These are phyloP conservation scores for Raddia guianensis DNA, from an alignment of 176 grass and related monocot species.

Conservation along the genomic window DNA sequence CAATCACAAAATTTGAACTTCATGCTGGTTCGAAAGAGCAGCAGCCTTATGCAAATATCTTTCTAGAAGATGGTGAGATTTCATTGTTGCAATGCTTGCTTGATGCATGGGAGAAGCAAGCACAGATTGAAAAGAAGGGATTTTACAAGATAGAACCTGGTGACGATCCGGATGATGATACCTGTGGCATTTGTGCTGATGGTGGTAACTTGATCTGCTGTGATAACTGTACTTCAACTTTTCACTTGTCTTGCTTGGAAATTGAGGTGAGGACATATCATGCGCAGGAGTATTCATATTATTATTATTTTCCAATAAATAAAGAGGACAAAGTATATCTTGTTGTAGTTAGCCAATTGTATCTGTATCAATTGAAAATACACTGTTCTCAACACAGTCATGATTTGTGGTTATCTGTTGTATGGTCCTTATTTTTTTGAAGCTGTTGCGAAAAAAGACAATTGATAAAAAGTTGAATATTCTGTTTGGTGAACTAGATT, in stretches of 20 bases:
- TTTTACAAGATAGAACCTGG: conserved; percentile 69
- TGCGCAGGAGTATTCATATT: conserved; percentile 10
- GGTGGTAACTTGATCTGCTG: conserved; percentile 92
- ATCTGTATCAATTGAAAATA: not conserved
- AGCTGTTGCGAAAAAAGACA: not conserved
- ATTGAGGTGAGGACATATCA: conserved; percentile 64
- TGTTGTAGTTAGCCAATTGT: conserved; percentile 10
- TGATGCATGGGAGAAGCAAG: conserved; percentile 84
- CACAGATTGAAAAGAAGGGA: conserved; percentile 63
- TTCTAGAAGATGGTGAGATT: conserved; percentile 54
- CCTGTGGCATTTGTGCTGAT: conserved; percentile 88
- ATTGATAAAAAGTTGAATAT: not conserved
- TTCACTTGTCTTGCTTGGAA: conserved; percentile 85
- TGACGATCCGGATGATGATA: conserved; percentile 74
- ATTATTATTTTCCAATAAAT: conserved; percentile 22
- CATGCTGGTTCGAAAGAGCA: conserved; percentile 91
- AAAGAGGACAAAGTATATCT: not conserved
- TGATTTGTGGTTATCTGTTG: not conserved
- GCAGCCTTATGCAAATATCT: conserved; percentile 68
- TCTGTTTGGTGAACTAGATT: not conserved
- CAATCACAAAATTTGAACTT: conserved; percentile 84
- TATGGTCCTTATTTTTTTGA: not conserved
- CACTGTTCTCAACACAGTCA: not conserved
- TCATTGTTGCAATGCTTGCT: conserved; percentile 76
- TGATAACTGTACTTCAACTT: conserved; percentile 85